A percentile compares a stretch with the other conserved stretches of the same genome.
phyloP scores from a whole-genome alignment of 441 rosid species.

The Kokia cookei region DNA sequence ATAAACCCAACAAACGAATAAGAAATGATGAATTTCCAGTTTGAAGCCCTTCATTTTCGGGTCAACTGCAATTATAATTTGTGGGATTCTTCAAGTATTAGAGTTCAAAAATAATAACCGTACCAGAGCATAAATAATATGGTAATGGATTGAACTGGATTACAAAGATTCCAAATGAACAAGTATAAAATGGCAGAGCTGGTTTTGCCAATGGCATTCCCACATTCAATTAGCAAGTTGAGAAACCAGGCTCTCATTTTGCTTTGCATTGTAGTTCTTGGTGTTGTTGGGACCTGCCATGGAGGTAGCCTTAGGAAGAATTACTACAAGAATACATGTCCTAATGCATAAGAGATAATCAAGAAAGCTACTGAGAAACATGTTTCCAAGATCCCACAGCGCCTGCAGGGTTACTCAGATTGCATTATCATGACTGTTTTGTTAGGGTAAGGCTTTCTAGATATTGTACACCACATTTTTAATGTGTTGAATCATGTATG shows the following conservation, averaged over 20 bases:
- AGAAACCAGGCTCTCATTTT: background rate
- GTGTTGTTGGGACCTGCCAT: background rate
- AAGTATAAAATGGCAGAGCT: constrained; percentile 9
- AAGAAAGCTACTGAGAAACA: constrained; percentile 22
- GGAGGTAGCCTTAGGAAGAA: constrained; percentile 22
- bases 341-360: constrained; percentile 18
- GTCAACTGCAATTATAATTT: too few relatives aligned
- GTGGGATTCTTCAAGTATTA: too few relatives aligned
- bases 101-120: too few relatives aligned
- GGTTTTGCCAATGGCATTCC: background rate
- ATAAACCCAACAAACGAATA: too few relatives aligned
- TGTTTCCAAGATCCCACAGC: constrained; percentile 16
- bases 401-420: constrained; percentile 48
- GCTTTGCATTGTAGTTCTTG: background rate
- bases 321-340: constrained; percentile 22
- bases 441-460: constrained; percentile 27
- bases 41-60: too few relatives aligned
- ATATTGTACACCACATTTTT: background rate
- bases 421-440: constrained; percentile 53
- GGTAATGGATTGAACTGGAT: background rate
- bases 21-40: too few relatives aligned
- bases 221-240: background rate
- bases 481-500: background rate
- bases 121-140: too few relatives aligned
- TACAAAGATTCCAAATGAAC: background rate